Evolutionary conservation across 495 filamentous ascomycete genomes (phyloP), one percentile per base, ranked within the genome.

Genomic region (Aspergillus conjunctus): DNA sequence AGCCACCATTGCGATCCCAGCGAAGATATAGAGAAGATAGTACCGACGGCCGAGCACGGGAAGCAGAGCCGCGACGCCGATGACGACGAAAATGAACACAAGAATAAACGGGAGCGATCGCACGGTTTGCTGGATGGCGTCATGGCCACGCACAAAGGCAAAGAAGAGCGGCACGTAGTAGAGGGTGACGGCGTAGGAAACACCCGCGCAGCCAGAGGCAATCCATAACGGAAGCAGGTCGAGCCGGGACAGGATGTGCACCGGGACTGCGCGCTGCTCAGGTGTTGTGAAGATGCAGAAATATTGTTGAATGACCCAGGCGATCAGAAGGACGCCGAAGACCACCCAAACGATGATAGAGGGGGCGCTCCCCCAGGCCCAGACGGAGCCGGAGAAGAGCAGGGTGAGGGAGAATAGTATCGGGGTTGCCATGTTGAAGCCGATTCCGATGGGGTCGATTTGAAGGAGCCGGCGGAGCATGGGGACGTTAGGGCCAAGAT

Each of bases 301-400:
- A 15, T 20, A 50, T 39, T 65, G 63, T 21, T 65, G 63, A 0
- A 62, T n/a, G 14, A 44, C 12, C 49, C 54, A 79, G 6, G 70
- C 32, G 46, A 82, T 56, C 37, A 82, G 63, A 1, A 83, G 45
- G 1, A 84, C 67, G 37, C 70, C 80, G 30, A 77, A 80, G 31
- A 81, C 66, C 17, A 81, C 73, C 51, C 83, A 75, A 6, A 79
- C 58, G 1, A 76, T 77, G 57, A 88, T 84, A 39, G 81, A 82
- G 6, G 65, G 68, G 3, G 74, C 77, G 51, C 68, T 69, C 37
- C 74, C 68, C 85, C 84, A 88, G 1, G 73, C 52, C 71, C 80
- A 88, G 10, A 68, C 26, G 18, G 71, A 57, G 12, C 83, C 83
- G 39, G 64, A 65, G 52, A 66, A 71, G 14, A 48, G 55, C 5